Conservation (phyloP, 2,329 filamentous ascomycete species). For the Colletotrichum cordylinicola region DNA sequence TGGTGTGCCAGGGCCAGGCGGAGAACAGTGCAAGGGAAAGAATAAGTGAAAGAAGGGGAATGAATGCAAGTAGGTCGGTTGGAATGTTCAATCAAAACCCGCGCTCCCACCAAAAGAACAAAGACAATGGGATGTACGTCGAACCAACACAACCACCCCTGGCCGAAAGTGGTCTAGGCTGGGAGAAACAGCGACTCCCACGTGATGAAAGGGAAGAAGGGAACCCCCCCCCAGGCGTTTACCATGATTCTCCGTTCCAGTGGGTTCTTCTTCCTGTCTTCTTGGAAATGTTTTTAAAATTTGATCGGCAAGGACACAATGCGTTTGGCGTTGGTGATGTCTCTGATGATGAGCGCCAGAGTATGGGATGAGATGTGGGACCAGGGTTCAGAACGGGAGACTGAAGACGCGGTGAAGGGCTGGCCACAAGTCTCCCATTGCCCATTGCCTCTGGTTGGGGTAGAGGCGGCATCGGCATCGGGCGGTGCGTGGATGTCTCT, state of each 20-base stretch:
- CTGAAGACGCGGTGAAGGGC: conserved; percentile 20
- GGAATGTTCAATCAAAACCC: conserved; percentile 10
- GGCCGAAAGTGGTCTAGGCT: conserved; percentile 13
- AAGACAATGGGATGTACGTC: conserved; percentile 16
- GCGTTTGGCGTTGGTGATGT: conserved; percentile 22
- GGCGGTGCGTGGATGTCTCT: conserved; percentile 18
- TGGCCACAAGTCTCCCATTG: not conserved
- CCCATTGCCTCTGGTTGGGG: not conserved
- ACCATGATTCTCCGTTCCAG: not conserved
- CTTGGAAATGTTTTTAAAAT: conserved; percentile 7
- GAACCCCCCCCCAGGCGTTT: not conserved
- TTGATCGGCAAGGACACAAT: conserved; percentile 21
- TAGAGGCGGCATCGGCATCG: conserved; percentile 5
- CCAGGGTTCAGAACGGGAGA: conserved; percentile 16
- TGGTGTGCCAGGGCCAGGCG: conserved; percentile 2
- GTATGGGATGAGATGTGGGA: not conserved
- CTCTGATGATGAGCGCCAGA: conserved; percentile 12
- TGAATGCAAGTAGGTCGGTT: conserved; percentile 11
- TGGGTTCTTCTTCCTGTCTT: not conserved
- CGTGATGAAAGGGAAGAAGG: conserved; percentile 15
- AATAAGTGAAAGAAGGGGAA: conserved; percentile 10
- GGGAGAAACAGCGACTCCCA: not conserved
- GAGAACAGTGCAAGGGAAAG: conserved; percentile 11
- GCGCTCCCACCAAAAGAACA: conserved; percentile 4
- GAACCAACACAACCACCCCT: conserved; percentile 1